A percentile compares a stretch with the other conserved stretches of the same genome.
Evolutionary conservation across 805 yeast species (phyloP).

Genomic region (Kuraishia capsulata): DNA sequence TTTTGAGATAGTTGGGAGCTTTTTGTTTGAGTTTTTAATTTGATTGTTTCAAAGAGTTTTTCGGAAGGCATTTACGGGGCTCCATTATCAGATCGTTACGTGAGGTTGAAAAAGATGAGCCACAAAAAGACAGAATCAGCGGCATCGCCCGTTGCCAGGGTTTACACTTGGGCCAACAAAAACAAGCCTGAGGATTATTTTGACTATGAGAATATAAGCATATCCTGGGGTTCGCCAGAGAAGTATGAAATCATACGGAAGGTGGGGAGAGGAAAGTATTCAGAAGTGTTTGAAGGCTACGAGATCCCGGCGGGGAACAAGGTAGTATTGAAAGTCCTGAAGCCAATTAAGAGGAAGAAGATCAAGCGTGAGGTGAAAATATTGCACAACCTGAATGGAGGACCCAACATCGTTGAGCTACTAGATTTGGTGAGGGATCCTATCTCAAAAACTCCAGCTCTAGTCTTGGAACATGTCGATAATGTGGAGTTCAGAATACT

Average conservation of each 20-base stretch:
- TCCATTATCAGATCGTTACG: too few relatives aligned
- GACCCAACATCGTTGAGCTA: conserved; percentile 72
- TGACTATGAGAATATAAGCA: conserved; percentile 69
- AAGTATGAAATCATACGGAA: conserved; percentile 64
- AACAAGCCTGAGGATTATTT: conserved; percentile 66
- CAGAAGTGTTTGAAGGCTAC: conserved; percentile 88
- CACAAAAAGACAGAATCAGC: too few relatives aligned
- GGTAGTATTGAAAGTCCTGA: conserved; percentile 82
- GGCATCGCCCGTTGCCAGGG: conserved; percentile 26
- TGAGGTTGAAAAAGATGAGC: too few relatives aligned
- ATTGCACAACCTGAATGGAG: conserved; percentile 74
- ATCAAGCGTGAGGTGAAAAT: conserved; percentile 85
- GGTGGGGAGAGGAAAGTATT: conserved; percentile 89
- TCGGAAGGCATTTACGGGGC: too few relatives aligned
- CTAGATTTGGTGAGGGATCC: conserved; percentile 79
- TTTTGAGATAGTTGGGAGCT: too few relatives aligned
- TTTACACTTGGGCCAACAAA: conserved; percentile 68
- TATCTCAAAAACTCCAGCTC: conserved; percentile 73
- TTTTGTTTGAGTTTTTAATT: too few relatives aligned
- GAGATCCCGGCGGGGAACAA: conserved; percentile 52
- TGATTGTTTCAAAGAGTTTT: too few relatives aligned
- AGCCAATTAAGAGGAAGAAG: conserved; percentile 89
- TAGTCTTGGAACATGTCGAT: conserved; percentile 76
- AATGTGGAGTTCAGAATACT: conserved; percentile 76
- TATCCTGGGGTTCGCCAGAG: conserved; percentile 49